Evolutionary conservation across 345 rosid species (phyloP).

Genomic region (Citrus maxima): DNA sequence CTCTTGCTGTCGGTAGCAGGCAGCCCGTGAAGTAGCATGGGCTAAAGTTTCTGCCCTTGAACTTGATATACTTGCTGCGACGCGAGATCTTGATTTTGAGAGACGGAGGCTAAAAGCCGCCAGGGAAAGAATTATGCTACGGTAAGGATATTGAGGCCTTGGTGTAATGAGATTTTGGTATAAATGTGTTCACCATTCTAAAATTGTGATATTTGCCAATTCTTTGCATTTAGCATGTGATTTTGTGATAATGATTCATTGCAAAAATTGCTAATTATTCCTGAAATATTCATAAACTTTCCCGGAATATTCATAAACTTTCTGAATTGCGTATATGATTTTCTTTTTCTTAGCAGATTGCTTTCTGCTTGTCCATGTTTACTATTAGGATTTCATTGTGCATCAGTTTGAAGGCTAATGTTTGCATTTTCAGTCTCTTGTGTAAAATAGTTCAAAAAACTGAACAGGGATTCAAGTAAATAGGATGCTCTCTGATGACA

Average conservation of each 20-base stretch:
- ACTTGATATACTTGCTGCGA: slow-evolving; percentile 73
- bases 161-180: not conserved
- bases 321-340: no score
- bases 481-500: no score
- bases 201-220: not conserved
- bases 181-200: not conserved
- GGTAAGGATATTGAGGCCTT: slow-evolving; percentile 45
- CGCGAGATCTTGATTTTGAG: slow-evolving; percentile 90
- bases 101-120: slow-evolving; percentile 91
- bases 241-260: not conserved
- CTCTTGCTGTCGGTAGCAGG: slow-evolving; percentile 84
- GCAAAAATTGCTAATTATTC: no score
- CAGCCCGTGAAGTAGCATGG: slow-evolving; percentile 98
- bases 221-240: not conserved
- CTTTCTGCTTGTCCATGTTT: no score
- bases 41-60: slow-evolving; percentile 88
- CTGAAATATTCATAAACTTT: no score
- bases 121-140: slow-evolving; percentile 96
- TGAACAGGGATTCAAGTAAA: no score
- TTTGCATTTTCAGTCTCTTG: no score
- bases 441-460: no score
- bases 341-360: no score
- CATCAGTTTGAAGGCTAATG: no score
- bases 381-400: no score
- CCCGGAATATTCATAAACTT: no score